phyloP scores from a whole-genome alignment of 2,329 filamentous ascomycete species.

The Cercospora zeae-maydis region DNA sequence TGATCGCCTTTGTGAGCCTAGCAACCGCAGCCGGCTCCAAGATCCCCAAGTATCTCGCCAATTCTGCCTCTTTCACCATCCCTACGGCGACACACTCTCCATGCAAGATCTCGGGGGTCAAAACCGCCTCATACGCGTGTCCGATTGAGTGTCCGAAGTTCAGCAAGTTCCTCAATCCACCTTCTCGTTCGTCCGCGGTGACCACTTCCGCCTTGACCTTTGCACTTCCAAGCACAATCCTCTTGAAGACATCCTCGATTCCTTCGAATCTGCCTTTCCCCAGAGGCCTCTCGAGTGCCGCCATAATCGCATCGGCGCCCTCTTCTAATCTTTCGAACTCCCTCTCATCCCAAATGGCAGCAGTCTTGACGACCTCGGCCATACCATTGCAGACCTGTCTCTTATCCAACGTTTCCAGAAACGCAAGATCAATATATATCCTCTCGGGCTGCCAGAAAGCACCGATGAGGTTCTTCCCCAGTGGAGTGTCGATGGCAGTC shows the following conservation, averaged over 20 bases:
- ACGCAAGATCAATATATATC: slow-evolving; percentile 90
- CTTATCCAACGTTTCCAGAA: slow-evolving; percentile 83
- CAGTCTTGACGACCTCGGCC: slow-evolving; percentile 84
- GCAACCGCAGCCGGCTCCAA: slow-evolving; percentile 84
- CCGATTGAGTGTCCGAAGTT: slow-evolving; percentile 99
- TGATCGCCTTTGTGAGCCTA: slow-evolving; percentile 84
- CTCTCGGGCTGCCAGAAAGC: slow-evolving; percentile 94
- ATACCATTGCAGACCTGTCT: slow-evolving; percentile 98
- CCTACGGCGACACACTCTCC: slow-evolving; percentile 95
- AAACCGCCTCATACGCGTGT: slow-evolving; percentile 90
- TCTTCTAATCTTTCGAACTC: slow-evolving; percentile 83
- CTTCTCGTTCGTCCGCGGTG: slow-evolving; percentile 89
- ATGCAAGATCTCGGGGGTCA: slow-evolving; percentile 92
- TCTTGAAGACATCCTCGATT: slow-evolving; percentile 54
- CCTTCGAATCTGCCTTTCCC: slow-evolving; percentile 61
- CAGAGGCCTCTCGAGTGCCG: slow-evolving; percentile 61
- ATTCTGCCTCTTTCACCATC: slow-evolving; percentile 96
- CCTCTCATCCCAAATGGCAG: slow-evolving; percentile 86
- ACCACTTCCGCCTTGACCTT: slow-evolving; percentile 92
- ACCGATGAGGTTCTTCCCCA: slow-evolving; percentile 93
- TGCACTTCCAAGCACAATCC: slow-evolving; percentile 82
- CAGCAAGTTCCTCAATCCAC: slow-evolving; percentile 85
- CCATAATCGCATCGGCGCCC: slow-evolving; percentile 72
- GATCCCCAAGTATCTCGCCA: slow-evolving; percentile 83
- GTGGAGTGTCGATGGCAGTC: slow-evolving; percentile 93